phyloP scores from a whole-genome alignment of 2,329 filamentous ascomycete species.

The Verticillium isaacii region DNA sequence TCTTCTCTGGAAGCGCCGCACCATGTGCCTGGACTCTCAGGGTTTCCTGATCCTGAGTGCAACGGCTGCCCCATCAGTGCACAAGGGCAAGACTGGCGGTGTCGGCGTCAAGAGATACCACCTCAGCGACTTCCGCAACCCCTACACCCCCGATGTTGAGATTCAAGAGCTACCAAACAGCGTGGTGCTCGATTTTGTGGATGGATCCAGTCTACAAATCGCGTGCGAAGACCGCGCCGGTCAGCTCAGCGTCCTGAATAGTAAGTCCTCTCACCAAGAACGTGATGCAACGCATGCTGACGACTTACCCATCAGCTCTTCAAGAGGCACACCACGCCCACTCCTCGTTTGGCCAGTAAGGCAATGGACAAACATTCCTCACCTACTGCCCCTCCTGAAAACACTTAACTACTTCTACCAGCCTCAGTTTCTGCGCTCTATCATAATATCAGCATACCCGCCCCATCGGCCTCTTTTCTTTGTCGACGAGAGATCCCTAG shows the following conservation, averaged over 20 bases:
- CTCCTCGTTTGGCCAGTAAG: constrained; percentile 24
- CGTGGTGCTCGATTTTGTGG: constrained; percentile 56
- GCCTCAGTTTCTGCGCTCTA: neutral
- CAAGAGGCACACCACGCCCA: constrained; percentile 35
- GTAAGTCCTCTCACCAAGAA: constrained; percentile 29
- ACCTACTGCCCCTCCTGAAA: too few species aligned
- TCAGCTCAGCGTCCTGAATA: constrained; percentile 48
- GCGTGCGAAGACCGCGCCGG: constrained; percentile 59
- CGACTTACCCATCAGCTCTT: constrained; percentile 26
- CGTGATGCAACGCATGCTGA: constrained; percentile 14
- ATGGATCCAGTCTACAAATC: constrained; percentile 57
- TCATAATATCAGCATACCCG: neutral
- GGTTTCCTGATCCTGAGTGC: constrained; percentile 79
- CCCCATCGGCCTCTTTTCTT: constrained; percentile 8
- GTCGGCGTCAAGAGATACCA: constrained; percentile 70
- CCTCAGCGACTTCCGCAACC: constrained; percentile 74
- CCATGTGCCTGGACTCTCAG: constrained; percentile 76
- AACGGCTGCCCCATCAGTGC: constrained; percentile 36
- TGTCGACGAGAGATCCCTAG: constrained; percentile 8
- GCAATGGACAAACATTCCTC: neutral
- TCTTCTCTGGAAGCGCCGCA: constrained; percentile 91
- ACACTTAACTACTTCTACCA: neutral
- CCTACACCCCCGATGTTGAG: constrained; percentile 83
- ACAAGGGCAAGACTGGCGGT: constrained; percentile 48
- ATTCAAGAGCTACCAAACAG: constrained; percentile 91